Percentiles rank a stretch among this genome's conserved stretches.
Conservation (phyloP, 2,329 filamentous ascomycete genomes). For the Helotiales sp. region DNA sequence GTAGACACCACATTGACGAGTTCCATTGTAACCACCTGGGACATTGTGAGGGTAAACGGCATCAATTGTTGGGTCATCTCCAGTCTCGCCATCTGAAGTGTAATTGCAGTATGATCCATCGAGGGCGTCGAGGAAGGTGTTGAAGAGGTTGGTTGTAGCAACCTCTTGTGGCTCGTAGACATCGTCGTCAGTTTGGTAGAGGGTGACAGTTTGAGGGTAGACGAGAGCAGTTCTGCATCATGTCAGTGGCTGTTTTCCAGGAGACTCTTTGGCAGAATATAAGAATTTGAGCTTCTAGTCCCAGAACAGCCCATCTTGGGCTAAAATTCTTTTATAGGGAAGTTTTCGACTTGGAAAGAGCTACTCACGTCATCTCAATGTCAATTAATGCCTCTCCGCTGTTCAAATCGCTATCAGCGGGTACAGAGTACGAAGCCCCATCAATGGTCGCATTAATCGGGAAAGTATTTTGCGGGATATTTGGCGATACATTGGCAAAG, state of each 20-base stretch:
- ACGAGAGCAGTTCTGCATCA: conserved; percentile 18
- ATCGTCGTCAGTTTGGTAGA: conserved; percentile 32
- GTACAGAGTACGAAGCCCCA: conserved; percentile 20
- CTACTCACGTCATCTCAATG: conserved; percentile 23
- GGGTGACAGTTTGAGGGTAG: conserved; percentile 29
- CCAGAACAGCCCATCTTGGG: too few species aligned
- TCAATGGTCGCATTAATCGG: conserved; percentile 22
- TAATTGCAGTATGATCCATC: conserved; percentile 45
- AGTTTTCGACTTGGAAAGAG: not conserved
- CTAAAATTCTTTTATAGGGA: too few species aligned
- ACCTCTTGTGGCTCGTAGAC: conserved; percentile 25
- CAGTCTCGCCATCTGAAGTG: conserved; percentile 43
- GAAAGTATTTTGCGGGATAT: conserved; percentile 22
- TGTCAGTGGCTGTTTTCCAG: conserved; percentile 6
- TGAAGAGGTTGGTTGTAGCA: conserved; percentile 28
- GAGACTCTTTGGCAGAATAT: too few species aligned
- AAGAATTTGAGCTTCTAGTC: too few species aligned
- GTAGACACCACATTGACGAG: conserved; percentile 16
- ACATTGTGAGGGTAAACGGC: conserved; percentile 43
- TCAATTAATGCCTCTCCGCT: conserved; percentile 23
- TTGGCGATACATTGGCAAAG: conserved; percentile 14
- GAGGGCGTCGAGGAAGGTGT: conserved; percentile 33
- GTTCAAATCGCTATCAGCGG: conserved; percentile 10
- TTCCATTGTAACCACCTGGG: conserved; percentile 42
- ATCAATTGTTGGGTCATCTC: conserved; percentile 41